Evolutionary conservation across 305 asterid species (phyloP), one percentile per base, ranked within the genome.

Genomic region (Withania somnifera): DNA sequence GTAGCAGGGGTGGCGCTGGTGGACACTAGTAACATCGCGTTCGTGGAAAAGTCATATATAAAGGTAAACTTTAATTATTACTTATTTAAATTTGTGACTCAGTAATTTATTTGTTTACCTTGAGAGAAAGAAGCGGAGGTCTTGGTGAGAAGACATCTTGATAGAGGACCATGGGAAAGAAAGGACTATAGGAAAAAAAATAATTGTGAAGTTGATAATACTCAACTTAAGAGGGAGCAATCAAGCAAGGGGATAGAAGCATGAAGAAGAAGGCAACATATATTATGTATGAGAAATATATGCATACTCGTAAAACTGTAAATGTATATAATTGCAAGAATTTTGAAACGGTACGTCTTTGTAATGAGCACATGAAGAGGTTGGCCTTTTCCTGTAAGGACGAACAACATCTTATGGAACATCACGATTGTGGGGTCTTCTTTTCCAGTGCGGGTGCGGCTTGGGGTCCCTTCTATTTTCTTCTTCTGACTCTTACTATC

Each of bases 101-200:
- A 0, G 58, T 8, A 11, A 45, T 14, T 13, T 28, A 42, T 22
- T 5, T 24, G 40, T 19, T 7, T 22, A 90, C 97, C 92, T 93
- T 85, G 93, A 80, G 50, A 85, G 42, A 86, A 86, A 85, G 86
- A 86, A 83, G 79, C 45, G 85, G 87, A 87, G 90, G 90, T 85
- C 77, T 87, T 90, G 89, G 84, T 22, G 28, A 63, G 90, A 83
- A 84, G 92, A 88, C 97, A 92, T 92, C 53, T 83, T 73, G 69
- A 88, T 22, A 11, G 58, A 58, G 77, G 87, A 92, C 89, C 97
- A 92, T 92, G 91, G 90, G 89, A 86, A 83, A 78, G 81, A 78
- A 69, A 73, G 45, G 6, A 78, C 6, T n/a, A 54, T 42, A 2
- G 81, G 57, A 0, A 54, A 47, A 38, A 6, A 0, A 54, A 47